Base-by-base conservation (phyloP, 116 monocot genomes). In the Papilionanthe hybrid region DNA sequence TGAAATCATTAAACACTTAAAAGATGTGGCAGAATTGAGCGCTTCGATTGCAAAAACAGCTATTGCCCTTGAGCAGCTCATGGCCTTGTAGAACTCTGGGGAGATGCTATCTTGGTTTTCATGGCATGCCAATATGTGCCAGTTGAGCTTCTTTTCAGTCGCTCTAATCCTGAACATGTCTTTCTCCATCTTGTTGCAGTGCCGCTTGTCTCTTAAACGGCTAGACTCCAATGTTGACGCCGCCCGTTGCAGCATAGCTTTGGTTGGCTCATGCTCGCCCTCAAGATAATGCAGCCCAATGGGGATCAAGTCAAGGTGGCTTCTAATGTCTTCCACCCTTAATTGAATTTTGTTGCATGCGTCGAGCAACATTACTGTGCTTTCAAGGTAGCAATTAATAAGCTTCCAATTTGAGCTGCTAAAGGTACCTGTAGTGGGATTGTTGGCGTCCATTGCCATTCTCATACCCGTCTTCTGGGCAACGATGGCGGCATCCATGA, bases 331-430 rank as follows among this genome's bases (percentile, higher is more conserved):
- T n/a, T 80, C 78, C 9, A 86, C n/a, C 72, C 83, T 47, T 8
- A 74, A 45, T 0, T 77, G 75, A 12, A 86, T 55, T 30, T 37
- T 77, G 20, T 66, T 66, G 77, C 80, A 86, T 4, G 86, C 80
- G 55, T 86, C 86, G 44, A 86, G 86, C 49, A 86, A 53, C 9
- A 80, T 72, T 7, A 78, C 65, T 7, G 76, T 60, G 72, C 66
- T 73, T 9, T 86, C 86, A 47, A 86, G 77, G 77, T 53, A 80
- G 37, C 50, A 76, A 42, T 83, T 83, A 66, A 80, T 23, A 43
- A 37, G 18, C 73, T 43, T 77, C 50, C 80, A 69, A 44, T 83
- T 72, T 15, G 53, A 32, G 2, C 13, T 17, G 7, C 27, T 55
- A 0, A 5, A 5, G 7, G 13, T 55, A 0, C 55, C 9, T 5